phyloP scores from a whole-genome alignment of 2,329 filamentous ascomycete species.

The Xylaria polymorpha region DNA sequence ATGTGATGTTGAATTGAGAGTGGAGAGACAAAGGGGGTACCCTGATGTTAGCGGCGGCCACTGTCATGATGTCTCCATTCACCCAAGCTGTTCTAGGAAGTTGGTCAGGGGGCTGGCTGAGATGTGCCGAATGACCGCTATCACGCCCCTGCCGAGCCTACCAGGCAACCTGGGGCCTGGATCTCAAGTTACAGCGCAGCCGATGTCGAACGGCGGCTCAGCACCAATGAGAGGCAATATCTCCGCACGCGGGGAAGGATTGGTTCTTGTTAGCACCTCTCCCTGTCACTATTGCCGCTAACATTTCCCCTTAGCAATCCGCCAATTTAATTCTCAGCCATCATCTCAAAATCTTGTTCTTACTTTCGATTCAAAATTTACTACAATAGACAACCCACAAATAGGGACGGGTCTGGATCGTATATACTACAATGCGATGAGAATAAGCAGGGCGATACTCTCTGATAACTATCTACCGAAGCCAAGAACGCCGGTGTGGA shows the following conservation, averaged over 20 bases:
- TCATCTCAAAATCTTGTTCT: not conserved
- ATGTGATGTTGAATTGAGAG: constrained; percentile 30
- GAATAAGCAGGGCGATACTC: not conserved
- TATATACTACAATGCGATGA: not conserved
- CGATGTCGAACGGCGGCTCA: not conserved
- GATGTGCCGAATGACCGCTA: constrained; percentile 34
- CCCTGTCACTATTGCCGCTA: not conserved
- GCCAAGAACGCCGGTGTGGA: not conserved
- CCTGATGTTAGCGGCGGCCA: constrained; percentile 25
- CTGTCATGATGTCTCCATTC: constrained; percentile 33
- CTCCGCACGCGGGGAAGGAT: constrained; percentile 30
- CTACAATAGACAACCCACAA: not conserved
- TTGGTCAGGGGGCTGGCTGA: constrained; percentile 32
- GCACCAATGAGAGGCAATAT: constrained; percentile 26
- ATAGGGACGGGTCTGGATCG: not conserved
- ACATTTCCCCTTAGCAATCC: not conserved
- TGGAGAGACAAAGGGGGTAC: constrained; percentile 31
- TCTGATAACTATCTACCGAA: not conserved
- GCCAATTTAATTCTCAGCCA: not conserved
- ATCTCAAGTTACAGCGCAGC: constrained; percentile 20
- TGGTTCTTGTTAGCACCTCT: constrained; percentile 1
- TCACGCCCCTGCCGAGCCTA: constrained; percentile 32
- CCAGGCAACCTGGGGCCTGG: constrained; percentile 14
- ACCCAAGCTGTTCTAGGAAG: constrained; percentile 36
- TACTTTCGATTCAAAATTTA: not conserved